phyloP scores from a whole-genome alignment of 331 rosid genomes.

The Acacia pycnantha region DNA sequence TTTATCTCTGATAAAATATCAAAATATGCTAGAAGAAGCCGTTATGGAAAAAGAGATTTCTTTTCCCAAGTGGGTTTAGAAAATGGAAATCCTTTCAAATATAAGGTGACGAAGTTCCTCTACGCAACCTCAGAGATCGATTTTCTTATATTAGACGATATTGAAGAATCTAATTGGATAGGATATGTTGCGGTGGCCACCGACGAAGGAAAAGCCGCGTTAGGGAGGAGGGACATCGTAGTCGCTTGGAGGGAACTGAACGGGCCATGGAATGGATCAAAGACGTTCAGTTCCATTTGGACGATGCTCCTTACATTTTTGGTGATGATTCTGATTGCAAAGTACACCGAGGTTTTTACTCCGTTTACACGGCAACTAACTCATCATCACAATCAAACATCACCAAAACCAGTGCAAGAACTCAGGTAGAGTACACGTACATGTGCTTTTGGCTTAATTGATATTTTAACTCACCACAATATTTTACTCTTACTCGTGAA shows the following conservation, averaged over 20 bases:
- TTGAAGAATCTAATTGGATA: slow-evolving; percentile 29
- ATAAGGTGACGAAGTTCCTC: not conserved
- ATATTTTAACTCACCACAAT: too few species aligned
- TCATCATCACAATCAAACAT: not conserved
- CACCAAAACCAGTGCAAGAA: slow-evolving; percentile 2
- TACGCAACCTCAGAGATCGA: not conserved
- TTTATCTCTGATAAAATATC: not conserved
- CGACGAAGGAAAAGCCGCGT: slow-evolving; percentile 24
- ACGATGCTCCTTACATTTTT: slow-evolving; percentile 19
- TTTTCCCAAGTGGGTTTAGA: not conserved
- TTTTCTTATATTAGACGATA: not conserved
- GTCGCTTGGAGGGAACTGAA: slow-evolving; percentile 24
- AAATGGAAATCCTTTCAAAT: not conserved
- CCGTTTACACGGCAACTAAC: slow-evolving; percentile 21
- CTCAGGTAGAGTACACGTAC: not conserved
- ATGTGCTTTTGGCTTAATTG: too few species aligned
- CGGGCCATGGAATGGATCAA: slow-evolving; percentile 20
- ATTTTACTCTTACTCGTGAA: too few species aligned
- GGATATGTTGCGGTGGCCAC: slow-evolving; percentile 38
- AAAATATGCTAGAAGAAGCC: not conserved
- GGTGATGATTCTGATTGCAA: not conserved
- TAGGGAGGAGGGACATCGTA: slow-evolving; percentile 40
- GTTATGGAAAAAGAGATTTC: not conserved
- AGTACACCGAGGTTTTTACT: slow-evolving; percentile 33
- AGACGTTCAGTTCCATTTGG: slow-evolving; percentile 18